A percentile compares a stretch with the other conserved stretches of the same genome.
Evolutionary conservation across 495 filamentous ascomycete species (phyloP).

Genomic region (Neurospora sp.): DNA sequence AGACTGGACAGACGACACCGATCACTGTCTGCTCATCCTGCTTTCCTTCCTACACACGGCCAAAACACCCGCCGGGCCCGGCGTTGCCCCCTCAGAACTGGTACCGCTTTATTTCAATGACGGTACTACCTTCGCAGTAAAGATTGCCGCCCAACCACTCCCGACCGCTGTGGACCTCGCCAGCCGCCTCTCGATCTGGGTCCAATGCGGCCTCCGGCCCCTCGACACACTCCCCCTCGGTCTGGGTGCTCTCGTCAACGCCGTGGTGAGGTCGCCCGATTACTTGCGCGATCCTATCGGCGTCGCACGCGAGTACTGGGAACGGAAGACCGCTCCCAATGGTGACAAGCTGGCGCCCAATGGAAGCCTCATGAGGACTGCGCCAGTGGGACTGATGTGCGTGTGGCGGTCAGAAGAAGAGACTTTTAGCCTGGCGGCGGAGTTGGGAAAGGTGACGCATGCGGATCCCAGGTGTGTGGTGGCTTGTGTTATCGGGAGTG

Average conservation of each 20-base stretch:
- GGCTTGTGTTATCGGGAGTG: conserved; percentile 30
- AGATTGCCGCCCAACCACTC: not conserved
- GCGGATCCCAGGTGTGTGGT: conserved; percentile 38
- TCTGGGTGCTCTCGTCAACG: conserved; percentile 28
- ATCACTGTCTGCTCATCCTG: conserved; percentile 35
- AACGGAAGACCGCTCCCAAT: conserved; percentile 8
- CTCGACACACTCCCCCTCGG: conserved; percentile 33
- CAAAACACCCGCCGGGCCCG: not conserved
- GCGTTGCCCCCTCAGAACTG: not conserved
- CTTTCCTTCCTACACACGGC: conserved; percentile 32
- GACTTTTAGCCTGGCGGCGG: conserved; percentile 21
- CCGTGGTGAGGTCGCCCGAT: conserved; percentile 18
- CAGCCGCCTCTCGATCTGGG: conserved; percentile 30
- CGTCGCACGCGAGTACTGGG: conserved; percentile 27
- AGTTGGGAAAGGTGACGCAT: conserved; percentile 29
- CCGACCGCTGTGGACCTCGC: conserved; percentile 26
- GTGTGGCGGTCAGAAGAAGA: conserved; percentile 19
- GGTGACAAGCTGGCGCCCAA: conserved; percentile 27
- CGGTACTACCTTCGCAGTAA: not conserved
- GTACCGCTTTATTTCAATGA: not conserved
- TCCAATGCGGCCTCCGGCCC: conserved; percentile 26
- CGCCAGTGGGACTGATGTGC: conserved; percentile 33
- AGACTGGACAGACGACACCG: conserved; percentile 45
- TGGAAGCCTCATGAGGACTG: conserved; percentile 39
- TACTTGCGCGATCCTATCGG: conserved; percentile 21